Conservation (phyloP, 2,329 filamentous ascomycete genomes). For the Diaporthe caulivora region DNA sequence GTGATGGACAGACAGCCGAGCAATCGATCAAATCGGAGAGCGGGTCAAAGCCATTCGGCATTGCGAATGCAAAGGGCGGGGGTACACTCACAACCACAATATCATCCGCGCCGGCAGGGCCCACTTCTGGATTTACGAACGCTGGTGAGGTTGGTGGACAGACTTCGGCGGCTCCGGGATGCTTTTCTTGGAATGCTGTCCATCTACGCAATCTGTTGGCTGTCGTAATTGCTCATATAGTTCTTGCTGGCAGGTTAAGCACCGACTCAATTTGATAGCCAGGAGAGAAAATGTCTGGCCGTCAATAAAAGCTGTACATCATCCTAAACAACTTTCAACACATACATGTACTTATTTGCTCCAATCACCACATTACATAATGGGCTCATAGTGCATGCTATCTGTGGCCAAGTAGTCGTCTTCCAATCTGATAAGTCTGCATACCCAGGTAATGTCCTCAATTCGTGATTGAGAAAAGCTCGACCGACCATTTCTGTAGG, state of each 20-base stretch:
- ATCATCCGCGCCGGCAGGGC: neutral
- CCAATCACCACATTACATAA: too few relatives aligned
- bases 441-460: too few relatives aligned
- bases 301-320: too few relatives aligned
- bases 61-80: neutral
- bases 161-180: neutral
- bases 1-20: neutral
- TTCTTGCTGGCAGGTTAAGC: neutral
- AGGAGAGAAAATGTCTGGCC: too few relatives aligned
- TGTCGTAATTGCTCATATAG: rapidly evolving
- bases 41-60: neutral
- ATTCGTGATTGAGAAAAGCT: too few relatives aligned
- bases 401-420: too few relatives aligned
- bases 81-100: constrained; percentile 4
- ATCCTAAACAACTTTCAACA: neutral
- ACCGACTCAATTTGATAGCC: neutral
- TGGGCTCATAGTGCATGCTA: too few relatives aligned
- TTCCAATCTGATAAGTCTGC: too few relatives aligned
- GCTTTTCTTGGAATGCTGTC: rapidly evolving
- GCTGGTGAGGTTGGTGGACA: neutral
- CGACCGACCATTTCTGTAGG: too few relatives aligned
- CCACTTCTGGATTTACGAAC: neutral
- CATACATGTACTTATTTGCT: too few relatives aligned
- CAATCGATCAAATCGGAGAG: neutral
- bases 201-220: rapidly evolving